Conservation (phyloP, 2,329 filamentous ascomycete species). For the Simplicillium aogashimaense region DNA sequence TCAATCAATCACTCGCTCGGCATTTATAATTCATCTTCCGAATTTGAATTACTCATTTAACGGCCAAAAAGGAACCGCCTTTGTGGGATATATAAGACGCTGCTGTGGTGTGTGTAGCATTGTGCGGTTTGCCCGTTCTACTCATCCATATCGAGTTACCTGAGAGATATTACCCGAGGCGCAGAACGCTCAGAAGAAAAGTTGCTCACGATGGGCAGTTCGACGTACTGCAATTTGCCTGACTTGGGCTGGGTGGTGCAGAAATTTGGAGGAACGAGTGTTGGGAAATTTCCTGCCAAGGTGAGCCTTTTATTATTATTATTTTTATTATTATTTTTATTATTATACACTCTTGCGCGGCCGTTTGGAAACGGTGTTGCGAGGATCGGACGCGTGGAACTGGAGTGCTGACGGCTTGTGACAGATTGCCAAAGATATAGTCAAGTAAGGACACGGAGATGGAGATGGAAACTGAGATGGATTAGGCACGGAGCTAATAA, state of each 20-base stretch:
- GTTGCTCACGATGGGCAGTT: conserved; percentile 21
- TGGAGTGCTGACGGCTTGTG: not conserved
- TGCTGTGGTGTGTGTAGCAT: too few relatives aligned
- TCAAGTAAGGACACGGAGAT: conserved; percentile 22
- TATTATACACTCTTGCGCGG: too few relatives aligned
- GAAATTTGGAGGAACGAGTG: conserved; percentile 91
- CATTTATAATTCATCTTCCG: too few relatives aligned
- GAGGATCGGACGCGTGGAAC: not conserved
- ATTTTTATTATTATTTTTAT: too few relatives aligned
- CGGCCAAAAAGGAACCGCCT: too few relatives aligned
- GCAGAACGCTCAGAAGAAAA: not conserved
- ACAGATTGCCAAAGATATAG: conserved; percentile 32
- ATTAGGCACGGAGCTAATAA: not conserved
- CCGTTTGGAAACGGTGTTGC: too few relatives aligned
- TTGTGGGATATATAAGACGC: too few relatives aligned
- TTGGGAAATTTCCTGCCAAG: conserved; percentile 83
- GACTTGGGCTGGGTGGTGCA: conserved; percentile 70
- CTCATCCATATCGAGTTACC: too few relatives aligned
- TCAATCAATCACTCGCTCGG: too few relatives aligned
- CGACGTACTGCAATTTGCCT: conserved; percentile 22
- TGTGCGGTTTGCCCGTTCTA: too few relatives aligned
- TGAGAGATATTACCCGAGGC: not conserved
- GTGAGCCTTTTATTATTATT: conserved; percentile 31
- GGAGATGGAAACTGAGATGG: too few relatives aligned
- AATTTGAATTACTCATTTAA: too few relatives aligned